Base-by-base conservation (phyloP, 345 rosid genomes). In the Boechera divaricarpa region DNA sequence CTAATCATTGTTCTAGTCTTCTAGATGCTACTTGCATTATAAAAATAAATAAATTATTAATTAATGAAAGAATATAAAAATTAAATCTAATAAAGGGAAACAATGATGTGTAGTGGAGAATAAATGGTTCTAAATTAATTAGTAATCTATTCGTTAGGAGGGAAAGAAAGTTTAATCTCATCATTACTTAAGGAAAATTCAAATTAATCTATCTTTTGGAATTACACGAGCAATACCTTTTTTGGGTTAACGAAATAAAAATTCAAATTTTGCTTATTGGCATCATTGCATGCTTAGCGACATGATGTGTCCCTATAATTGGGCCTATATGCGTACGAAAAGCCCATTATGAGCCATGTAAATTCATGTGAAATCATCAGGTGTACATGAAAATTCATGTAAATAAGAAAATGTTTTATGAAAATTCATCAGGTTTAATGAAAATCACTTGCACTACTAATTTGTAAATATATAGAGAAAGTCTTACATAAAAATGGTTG, bases 151-250 rank as follows among this genome's bases (percentile, higher is more conserved):
- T 61, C 39, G 12, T 44, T 60, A 73, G 28, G 57, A 52, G 73
- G 77, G 44, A 78, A 68, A 72, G 10, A 78, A 78, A 72, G 81
- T 49, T 67, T 52, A 42, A 53, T 73, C 33, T 56, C 73, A 78
- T 78, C 69, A 78, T 78, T 73, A 67, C 74, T 67, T 73, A 32
- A 77, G 73, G 69, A 78, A 67, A 60, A 66, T 16, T 32, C 69
- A 66, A 47, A 71, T 67, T 57, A 65, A 49, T 49, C 59, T 15
- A 45, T 67, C 69, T 67, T 60, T 73, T 60, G 55, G 49, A 62
- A 49, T 49, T 64, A 44, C 56, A 72, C 69, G 55, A 58, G 55
- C 33, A 53, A 58, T 59, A 31, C 10, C 51, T 49, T 63, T 51
- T 48, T 61, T n/a, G 57, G 63, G 36, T 15, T 70, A 52, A 28